phyloP scores from a whole-genome alignment of 2,329 filamentous ascomycete species.

The Fusarium albosuccineum region DNA sequence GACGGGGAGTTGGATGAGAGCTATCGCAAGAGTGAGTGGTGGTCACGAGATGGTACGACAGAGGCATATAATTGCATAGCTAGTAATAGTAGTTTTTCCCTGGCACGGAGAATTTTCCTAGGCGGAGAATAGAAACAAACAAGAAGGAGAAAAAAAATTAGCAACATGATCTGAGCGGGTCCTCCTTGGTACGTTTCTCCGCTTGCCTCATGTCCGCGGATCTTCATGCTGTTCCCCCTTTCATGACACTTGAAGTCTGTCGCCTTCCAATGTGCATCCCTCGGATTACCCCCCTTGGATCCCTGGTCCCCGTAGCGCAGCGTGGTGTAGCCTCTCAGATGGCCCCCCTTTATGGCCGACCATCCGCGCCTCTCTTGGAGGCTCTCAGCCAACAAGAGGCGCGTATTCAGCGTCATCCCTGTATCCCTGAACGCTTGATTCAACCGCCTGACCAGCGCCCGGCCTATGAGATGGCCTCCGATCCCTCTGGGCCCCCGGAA shows the following conservation, averaged over 20 bases:
- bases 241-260: neutral
- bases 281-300: slow-evolving; percentile 25
- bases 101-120: neutral
- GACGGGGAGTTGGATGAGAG: slow-evolving; percentile 2
- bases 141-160: no score
- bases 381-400: slow-evolving; percentile 27
- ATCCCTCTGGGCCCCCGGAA: slow-evolving; percentile 26
- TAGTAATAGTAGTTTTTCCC: neutral
- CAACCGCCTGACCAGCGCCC: slow-evolving; percentile 45
- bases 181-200: neutral
- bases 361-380: slow-evolving; percentile 21
- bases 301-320: neutral
- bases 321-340: neutral
- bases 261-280: neutral
- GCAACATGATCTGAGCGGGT: neutral
- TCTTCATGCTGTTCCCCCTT: neutral
- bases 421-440: slow-evolving; percentile 44
- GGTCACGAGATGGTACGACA: slow-evolving; percentile 16
- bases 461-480: slow-evolving; percentile 32
- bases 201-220: neutral
- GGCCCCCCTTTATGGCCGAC: slow-evolving; percentile 35
- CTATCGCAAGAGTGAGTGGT: neutral
- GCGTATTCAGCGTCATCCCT: slow-evolving; percentile 20
- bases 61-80: neutral
- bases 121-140: neutral